phyloP scores from a whole-genome alignment of 2,329 filamentous ascomycete genomes.

The Cryphonectria japonica region DNA sequence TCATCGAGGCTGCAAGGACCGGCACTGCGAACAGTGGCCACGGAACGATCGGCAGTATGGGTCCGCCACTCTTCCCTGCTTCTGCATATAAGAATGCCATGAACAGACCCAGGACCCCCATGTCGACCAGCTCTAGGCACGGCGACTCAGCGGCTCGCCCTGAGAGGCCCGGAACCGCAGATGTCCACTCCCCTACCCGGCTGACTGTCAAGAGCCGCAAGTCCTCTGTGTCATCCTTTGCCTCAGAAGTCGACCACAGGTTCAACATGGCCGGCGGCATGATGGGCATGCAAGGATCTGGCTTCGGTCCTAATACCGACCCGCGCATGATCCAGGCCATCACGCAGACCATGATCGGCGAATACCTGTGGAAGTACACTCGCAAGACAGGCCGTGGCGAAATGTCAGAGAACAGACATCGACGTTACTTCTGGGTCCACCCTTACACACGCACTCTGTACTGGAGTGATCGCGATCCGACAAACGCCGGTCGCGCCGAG shows the following conservation, averaged over 20 bases:
- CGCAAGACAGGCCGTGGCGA: constrained; percentile 88
- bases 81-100: constrained; percentile 61
- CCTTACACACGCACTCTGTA: constrained; percentile 95
- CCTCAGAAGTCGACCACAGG: constrained; percentile 86
- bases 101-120: constrained; percentile 63
- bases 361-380: constrained; percentile 99
- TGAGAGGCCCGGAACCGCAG: constrained; percentile 49
- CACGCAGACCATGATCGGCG: constrained; percentile 99
- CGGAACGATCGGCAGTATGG: constrained; percentile 63
- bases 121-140: constrained; percentile 51
- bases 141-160: constrained; percentile 63
- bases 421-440: constrained; percentile 98
- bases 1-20: constrained; percentile 77
- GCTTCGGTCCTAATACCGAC: constrained; percentile 76
- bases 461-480: constrained; percentile 92
- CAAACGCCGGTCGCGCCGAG: constrained; percentile 75
- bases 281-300: constrained; percentile 56
- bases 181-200: constrained; percentile 54
- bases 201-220: constrained; percentile 57
- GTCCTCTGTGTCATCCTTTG: constrained; percentile 93
- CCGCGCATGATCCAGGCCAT: constrained; percentile 99
- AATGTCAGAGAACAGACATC: constrained; percentile 86
- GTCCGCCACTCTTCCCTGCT: constrained; percentile 80
- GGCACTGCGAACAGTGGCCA: constrained; percentile 53
- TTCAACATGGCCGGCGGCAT: constrained; percentile 74